phyloP scores from a whole-genome alignment of 352 stramenopile species.

The Phytophthora pini region DNA sequence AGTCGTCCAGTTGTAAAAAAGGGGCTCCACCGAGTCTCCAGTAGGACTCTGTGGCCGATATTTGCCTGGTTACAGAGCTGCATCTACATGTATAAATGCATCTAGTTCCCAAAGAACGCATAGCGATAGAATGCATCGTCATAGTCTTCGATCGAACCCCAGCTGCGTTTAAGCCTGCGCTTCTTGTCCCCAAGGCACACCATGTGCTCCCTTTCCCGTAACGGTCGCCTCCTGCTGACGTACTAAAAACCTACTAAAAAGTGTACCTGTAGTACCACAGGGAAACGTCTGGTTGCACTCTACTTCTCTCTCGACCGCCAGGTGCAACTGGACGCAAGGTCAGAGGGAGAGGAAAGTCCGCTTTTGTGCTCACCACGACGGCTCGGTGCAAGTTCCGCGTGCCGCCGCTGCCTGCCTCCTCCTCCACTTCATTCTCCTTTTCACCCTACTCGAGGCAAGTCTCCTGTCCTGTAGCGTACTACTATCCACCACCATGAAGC shows the following conservation, averaged over 20 bases:
- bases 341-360: slow-evolving; percentile 35
- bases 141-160: not conserved
- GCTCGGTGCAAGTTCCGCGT: too few relatives aligned
- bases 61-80: too few relatives aligned
- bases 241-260: not conserved
- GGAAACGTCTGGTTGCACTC: slow-evolving; percentile 25
- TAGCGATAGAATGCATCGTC: not conserved
- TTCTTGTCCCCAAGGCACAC: slow-evolving; percentile 1
- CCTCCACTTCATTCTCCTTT: slow-evolving; percentile 35
- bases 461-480: slow-evolving; percentile 22
- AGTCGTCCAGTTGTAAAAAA: slow-evolving; percentile 2
- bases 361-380: slow-evolving; percentile 17
- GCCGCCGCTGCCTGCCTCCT: not conserved
- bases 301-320: slow-evolving; percentile 6
- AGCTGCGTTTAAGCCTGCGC: not conserved
- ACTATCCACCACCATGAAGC: slow-evolving; percentile 27
- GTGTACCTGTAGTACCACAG: slow-evolving; percentile 2
- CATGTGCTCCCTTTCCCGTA: not conserved
- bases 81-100: too few relatives aligned
- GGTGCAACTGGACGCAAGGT: slow-evolving; percentile 23
- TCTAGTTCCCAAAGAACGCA: too few relatives aligned
- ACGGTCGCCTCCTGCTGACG: slow-evolving; percentile 6
- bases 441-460: slow-evolving; percentile 38
- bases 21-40: too few relatives aligned
- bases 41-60: too few relatives aligned